Base-by-base conservation (phyloP, 306 rosid species). In the Luffa aegyptiaca region DNA sequence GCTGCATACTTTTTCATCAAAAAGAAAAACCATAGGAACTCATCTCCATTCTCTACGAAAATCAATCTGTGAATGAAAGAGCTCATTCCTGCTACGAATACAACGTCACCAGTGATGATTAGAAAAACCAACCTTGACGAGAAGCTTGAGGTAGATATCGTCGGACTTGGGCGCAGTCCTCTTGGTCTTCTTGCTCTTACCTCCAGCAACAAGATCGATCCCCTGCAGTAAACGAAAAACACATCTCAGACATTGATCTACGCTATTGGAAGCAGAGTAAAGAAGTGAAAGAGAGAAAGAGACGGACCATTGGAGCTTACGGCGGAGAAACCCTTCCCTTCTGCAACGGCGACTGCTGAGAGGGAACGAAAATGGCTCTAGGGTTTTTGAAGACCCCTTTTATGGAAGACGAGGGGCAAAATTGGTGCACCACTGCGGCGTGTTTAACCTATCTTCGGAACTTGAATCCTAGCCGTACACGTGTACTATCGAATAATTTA, bases 171-270 rank as follows among this genome's bases (percentile, higher is more conserved):
- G 96, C 11, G 90, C 87, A 1, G 90, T 91, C 52, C 97, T 81
- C 82, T 85, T 88, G 21, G 93, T 79, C 87, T 92, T 92, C 90
- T 92, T 92, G 80, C 88, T 84, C 91, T 92, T 90, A 20, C 97
- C 97, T 57, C 97, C 97, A 44, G 97, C 97, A 76, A 90, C 88
- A 84, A 92, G 85, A 86, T 92, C 97, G 78, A 92, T 92, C 16
- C 97, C 94, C 97, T 88, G 91, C 3, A 10, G n/a, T 7, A 12
- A 41, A 56, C 6, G 8, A 20, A 56, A 76, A 58, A 56, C 16
- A 1, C 11, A 21, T n/a, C 13, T 56, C 2, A 77, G 41, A 77
- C 41, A 77, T 75, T 36, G 79, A 75, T 33, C 16, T 41, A 42
- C 26, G 46, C 62, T 62, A 35, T 31, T 74, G 46, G 2, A 36